Evolutionary conservation across 306 rosid genomes (phyloP).

Genomic region (Cucumis melo): DNA sequence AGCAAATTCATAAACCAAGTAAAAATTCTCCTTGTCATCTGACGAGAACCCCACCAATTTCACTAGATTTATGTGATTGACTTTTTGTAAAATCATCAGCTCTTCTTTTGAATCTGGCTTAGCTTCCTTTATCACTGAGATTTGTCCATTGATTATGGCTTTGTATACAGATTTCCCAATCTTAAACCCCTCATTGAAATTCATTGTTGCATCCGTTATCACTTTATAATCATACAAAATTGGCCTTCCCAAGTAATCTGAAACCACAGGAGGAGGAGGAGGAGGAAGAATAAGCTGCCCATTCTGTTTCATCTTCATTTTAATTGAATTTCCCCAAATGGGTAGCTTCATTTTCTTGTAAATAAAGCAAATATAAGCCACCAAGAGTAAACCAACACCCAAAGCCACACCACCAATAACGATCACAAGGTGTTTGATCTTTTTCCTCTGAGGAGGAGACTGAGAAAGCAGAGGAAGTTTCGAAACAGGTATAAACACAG

Average conservation of each 20-base stretch:
- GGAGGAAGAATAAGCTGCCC: constrained; percentile 26
- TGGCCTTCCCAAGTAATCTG: constrained; percentile 59
- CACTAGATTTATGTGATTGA: constrained; percentile 68
- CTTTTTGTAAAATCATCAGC: constrained; percentile 63
- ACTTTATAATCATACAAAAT: constrained; percentile 30
- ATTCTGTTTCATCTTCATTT: constrained; percentile 6
- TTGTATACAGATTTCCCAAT: constrained; percentile 62
- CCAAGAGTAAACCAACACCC: constrained; percentile 17
- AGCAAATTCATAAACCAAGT: constrained; percentile 58
- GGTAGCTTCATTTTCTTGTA: constrained; percentile 20
- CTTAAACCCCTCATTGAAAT: constrained; percentile 31
- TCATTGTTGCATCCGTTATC: constrained; percentile 52
- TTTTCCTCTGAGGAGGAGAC: constrained; percentile 13
- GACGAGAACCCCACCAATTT: constrained; percentile 52
- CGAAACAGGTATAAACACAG: constrained; percentile 44
- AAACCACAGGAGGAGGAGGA: constrained; percentile 51
- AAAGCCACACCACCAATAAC: constrained; percentile 19
- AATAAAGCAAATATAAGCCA: constrained; percentile 17
- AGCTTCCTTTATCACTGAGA: constrained; percentile 41
- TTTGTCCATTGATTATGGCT: constrained; percentile 38
- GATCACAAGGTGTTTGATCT: constrained; percentile 9
- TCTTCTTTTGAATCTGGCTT: constrained; percentile 44
- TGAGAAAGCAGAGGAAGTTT: constrained; percentile 33
- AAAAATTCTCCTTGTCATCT: constrained; percentile 29
- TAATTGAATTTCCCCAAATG: constrained; percentile 16